Percentiles rank a stretch among this genome's conserved stretches.
These are phyloP conservation scores for Phoma sp. DNA, from an alignment of 2,329 filamentous ascomycete species.

Conservation along the genomic window DNA sequence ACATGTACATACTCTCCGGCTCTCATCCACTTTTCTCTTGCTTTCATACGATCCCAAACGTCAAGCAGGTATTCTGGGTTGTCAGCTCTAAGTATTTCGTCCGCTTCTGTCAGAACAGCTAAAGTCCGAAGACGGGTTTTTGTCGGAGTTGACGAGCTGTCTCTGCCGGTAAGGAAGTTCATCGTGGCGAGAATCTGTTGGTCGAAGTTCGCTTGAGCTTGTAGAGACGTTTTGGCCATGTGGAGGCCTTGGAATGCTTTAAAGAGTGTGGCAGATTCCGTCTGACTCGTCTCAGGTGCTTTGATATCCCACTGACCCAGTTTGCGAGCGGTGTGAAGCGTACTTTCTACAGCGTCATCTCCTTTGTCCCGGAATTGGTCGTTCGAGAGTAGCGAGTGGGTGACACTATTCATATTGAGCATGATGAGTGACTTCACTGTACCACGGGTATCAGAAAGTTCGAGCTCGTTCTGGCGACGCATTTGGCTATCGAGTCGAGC, in stretches of 20 bases:
- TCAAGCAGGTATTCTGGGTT: constrained; percentile 67
- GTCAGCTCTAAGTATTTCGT: constrained; percentile 73
- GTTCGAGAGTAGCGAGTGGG: constrained; percentile 76
- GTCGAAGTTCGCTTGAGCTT: constrained; percentile 67
- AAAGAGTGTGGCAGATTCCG: constrained; percentile 75
- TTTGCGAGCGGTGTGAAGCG: constrained; percentile 79
- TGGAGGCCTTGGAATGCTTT: constrained; percentile 81
- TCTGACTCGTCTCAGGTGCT: constrained; percentile 68
- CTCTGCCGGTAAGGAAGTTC: constrained; percentile 38
- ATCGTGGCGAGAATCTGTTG: constrained; percentile 63
- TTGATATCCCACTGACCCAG: constrained; percentile 93
- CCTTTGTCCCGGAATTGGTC: constrained; percentile 68
- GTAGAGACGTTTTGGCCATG: constrained; percentile 64
- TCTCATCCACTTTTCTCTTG: constrained; percentile 79
- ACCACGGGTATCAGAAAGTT: constrained; percentile 68
- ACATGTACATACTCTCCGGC: constrained; percentile 70
- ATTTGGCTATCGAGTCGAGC: constrained; percentile 90
- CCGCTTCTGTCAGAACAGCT: constrained; percentile 80
- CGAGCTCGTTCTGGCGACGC: constrained; percentile 64
- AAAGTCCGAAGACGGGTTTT: constrained; percentile 53
- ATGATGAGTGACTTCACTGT: constrained; percentile 79
- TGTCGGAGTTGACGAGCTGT: constrained; percentile 32
- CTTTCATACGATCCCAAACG: constrained; percentile 69
- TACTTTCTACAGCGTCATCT: constrained; percentile 70
- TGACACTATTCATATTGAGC: constrained; percentile 85